These are phyloP conservation scores for Bipolaris sorokiniana DNA, from an alignment of 2,329 filamentous ascomycete genomes.

Conservation along the genomic window DNA sequence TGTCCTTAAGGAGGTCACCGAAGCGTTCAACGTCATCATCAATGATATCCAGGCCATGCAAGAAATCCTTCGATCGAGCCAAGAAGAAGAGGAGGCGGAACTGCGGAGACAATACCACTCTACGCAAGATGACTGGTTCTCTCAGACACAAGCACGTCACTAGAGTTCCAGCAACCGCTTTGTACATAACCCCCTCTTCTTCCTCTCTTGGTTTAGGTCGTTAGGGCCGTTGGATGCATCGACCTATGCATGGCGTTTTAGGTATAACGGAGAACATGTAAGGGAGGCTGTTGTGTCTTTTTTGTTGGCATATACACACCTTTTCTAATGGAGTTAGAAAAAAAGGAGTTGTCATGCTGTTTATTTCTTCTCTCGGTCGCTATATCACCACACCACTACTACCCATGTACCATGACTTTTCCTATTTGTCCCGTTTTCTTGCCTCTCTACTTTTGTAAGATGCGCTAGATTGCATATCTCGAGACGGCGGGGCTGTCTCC, in stretches of 20 bases:
- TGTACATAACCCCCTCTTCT: not conserved
- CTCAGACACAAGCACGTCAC: slow-evolving; percentile 10
- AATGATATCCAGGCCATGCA: slow-evolving; percentile 68
- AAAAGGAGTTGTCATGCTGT: not conserved
- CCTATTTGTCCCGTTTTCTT: not conserved
- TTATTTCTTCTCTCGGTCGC: not conserved
- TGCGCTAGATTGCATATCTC: not conserved
- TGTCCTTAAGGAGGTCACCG: slow-evolving; percentile 68
- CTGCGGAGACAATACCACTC: slow-evolving; percentile 9
- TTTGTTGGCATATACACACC: not conserved
- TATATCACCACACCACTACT: not conserved
- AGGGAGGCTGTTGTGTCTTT: not conserved
- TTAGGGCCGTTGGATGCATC: not conserved
- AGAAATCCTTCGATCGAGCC: slow-evolving; percentile 50
- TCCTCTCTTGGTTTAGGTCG: not conserved
- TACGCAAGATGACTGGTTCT: slow-evolving; percentile 16
- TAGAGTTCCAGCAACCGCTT: not conserved
- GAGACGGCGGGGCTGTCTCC: not conserved
- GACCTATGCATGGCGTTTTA: slow-evolving; percentile 6
- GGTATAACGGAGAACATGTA: not conserved
- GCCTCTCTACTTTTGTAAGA: not conserved
- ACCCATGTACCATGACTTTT: slow-evolving; percentile 10
- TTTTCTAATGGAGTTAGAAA: not conserved
- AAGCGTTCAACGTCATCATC: slow-evolving; percentile 78
- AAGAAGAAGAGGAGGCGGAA: slow-evolving; percentile 36